These are phyloP conservation scores for Fusarium transvaalense DNA, from an alignment of 2,329 filamentous ascomycete genomes.

Conservation along the genomic window DNA sequence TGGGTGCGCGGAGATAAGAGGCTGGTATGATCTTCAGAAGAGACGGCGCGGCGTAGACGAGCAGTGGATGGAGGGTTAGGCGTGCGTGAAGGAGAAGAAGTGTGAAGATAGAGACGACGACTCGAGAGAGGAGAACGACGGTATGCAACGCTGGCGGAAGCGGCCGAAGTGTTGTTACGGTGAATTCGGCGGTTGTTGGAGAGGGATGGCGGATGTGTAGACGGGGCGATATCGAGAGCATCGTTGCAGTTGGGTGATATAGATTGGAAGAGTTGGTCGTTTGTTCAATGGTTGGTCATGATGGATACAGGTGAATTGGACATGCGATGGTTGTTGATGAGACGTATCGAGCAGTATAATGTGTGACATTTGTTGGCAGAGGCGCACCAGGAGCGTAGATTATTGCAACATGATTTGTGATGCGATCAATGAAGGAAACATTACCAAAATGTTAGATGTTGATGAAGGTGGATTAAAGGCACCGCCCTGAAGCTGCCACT, in stretches of 20 bases:
- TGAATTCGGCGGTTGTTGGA: conserved; percentile 91
- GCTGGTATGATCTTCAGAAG: conserved; percentile 27
- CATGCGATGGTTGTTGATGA: not conserved
- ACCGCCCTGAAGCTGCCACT: not conserved
- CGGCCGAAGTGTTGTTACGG: conserved; percentile 82
- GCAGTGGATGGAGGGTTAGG: conserved; percentile 56
- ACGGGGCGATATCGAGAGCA: conserved; percentile 72
- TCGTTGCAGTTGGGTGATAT: conserved; percentile 49
- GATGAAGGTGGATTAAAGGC: conserved; percentile 2
- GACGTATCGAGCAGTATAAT: not conserved
- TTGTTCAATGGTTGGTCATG: conserved; percentile 18
- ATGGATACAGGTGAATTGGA: not conserved
- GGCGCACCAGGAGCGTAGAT: not conserved
- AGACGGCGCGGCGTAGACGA: conserved; percentile 34
- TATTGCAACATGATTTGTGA: not conserved
- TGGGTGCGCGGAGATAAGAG: conserved; percentile 51
- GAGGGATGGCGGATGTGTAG: conserved; percentile 78
- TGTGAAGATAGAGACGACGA: conserved; percentile 59
- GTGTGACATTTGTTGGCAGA: no score
- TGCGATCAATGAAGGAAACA: not conserved
- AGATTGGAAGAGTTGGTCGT: not conserved
- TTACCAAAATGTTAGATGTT: not conserved
- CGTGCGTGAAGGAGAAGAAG: conserved; percentile 65
- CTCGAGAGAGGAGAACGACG: conserved; percentile 57
- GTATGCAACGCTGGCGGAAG: conserved; percentile 61